A percentile compares a stretch with the other conserved stretches of the same genome.
Conservation (phyloP, 1,284 basidiomycete species). For the Malassezia caprae region DNA sequence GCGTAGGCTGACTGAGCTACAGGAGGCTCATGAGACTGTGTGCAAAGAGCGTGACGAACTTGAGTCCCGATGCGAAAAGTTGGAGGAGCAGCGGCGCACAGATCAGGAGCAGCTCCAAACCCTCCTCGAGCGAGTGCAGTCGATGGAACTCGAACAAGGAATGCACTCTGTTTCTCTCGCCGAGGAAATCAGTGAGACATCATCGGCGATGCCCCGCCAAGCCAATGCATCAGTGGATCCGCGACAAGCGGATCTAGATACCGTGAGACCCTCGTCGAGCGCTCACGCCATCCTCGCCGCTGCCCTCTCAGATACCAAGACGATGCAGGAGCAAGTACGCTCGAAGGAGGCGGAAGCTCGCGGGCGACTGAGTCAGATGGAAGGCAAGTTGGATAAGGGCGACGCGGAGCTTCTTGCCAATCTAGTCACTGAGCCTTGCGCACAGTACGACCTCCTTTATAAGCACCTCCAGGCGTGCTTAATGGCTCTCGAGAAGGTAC, state of each 20-base stretch:
- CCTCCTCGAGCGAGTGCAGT: background rate
- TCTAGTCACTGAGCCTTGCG: constrained; percentile 7
- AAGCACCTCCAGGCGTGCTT: constrained; percentile 3
- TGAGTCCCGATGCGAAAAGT: background rate
- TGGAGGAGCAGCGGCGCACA: background rate
- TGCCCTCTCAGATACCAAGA: constrained; percentile 7
- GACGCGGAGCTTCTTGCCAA: constrained; percentile 1
- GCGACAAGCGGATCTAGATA: too few relatives aligned
- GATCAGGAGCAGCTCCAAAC: background rate
- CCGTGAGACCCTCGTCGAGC: too few relatives aligned
- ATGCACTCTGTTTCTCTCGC: background rate
- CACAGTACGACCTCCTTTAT: constrained; percentile 4
- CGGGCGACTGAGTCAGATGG: constrained; percentile 5
- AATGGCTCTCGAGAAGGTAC: background rate
- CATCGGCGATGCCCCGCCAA: background rate
- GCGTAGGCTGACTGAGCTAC: background rate
- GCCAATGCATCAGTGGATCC: too few relatives aligned
- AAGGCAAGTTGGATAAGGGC: background rate
- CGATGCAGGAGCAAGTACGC: constrained; percentile 10
- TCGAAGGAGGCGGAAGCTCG: constrained; percentile 8
- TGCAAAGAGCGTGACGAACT: background rate
- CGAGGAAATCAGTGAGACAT: background rate
- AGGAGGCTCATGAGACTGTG: background rate
- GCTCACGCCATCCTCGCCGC: background rate
- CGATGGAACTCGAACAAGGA: background rate